Evolutionary conservation across 73 alveolate genomes (phyloP).

Genomic region (Paraurostyla sp.): DNA sequence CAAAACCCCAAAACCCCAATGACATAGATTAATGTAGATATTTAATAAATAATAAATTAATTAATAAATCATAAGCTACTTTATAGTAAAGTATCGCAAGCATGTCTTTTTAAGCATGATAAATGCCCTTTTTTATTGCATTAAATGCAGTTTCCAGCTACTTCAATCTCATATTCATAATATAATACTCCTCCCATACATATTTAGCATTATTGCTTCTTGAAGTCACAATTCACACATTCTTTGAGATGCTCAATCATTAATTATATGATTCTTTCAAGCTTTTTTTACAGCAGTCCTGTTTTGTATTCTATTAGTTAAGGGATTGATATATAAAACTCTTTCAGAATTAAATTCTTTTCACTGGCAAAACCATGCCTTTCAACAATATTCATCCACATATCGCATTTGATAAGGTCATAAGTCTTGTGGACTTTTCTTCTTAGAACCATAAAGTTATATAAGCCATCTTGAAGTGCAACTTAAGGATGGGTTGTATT

Average conservation of each 20-base stretch:
- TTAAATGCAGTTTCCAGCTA: not conserved
- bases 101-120: not conserved
- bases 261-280: not conserved
- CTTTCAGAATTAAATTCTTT: slow-evolving; percentile 19
- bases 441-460: slow-evolving; percentile 21
- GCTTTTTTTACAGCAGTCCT: not conserved
- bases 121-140: slow-evolving; percentile 1
- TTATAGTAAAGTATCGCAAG: not conserved
- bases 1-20: too few relatives aligned
- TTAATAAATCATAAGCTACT: too few relatives aligned
- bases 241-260: not conserved
- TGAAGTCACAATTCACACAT: not conserved
- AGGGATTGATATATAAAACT: not conserved
- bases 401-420: slow-evolving; percentile 10
- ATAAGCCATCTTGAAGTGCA: not conserved
- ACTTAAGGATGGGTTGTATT: slow-evolving; percentile 4
- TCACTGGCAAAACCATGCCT: slow-evolving; percentile 34
- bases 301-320: not conserved
- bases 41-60: too few relatives aligned
- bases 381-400: slow-evolving; percentile 6
- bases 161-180: slow-evolving; percentile 15
- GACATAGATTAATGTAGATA: too few relatives aligned
- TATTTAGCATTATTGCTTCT: not conserved
- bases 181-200: not conserved
- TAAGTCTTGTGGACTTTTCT: slow-evolving; percentile 20